phyloP scores from a whole-genome alignment of 495 filamentous ascomycete species.

The Podospora pseudocomata region DNA sequence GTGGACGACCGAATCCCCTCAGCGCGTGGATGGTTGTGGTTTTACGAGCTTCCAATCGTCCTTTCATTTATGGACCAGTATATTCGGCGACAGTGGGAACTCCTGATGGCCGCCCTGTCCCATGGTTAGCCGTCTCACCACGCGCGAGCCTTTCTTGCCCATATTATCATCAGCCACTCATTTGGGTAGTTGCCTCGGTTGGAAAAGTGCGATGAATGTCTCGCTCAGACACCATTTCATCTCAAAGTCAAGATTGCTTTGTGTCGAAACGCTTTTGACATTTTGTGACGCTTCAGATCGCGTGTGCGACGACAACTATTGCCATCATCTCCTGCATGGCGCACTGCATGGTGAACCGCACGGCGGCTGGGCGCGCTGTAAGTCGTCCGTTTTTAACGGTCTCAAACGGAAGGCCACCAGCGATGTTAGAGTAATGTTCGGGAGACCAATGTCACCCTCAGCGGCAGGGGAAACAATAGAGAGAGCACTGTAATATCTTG shows the following conservation, averaged over 20 bases:
- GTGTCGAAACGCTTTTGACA: slow-evolving; percentile 7
- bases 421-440: neutral
- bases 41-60: neutral
- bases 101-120: neutral
- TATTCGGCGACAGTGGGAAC: neutral
- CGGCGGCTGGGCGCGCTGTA: neutral
- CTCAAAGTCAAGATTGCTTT: neutral
- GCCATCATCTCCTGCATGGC: neutral
- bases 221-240: slow-evolving; percentile 2
- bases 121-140: neutral
- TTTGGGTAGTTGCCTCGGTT: neutral
- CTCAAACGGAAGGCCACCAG: neutral
- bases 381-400: neutral
- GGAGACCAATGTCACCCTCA: neutral
- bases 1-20: neutral
- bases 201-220: neutral
- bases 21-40: neutral
- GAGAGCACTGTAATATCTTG: neutral
- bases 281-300: slow-evolving; percentile 4
- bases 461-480: slow-evolving; percentile 3
- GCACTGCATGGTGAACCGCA: neutral
- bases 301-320: neutral
- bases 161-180: neutral
- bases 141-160: neutral
- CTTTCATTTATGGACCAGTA: neutral